phyloP scores from a whole-genome alignment of 2,329 filamentous ascomycete genomes.

The Hypocreales sp. region DNA sequence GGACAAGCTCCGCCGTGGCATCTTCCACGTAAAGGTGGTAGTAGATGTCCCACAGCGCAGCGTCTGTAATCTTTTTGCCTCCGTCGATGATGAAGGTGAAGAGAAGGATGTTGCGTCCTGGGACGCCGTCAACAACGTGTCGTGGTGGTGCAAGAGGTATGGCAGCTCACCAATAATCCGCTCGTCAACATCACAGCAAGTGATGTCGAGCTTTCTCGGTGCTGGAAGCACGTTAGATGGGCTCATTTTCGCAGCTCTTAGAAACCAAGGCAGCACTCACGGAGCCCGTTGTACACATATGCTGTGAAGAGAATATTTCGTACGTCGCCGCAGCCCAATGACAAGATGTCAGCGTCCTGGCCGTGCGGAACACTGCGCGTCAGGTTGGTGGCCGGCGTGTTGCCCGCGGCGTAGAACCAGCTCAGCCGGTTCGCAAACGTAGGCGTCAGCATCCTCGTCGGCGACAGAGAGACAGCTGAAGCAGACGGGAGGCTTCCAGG shows the following conservation, averaged over 20 bases:
- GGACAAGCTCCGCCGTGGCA: slow-evolving; percentile 18
- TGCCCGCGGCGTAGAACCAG: slow-evolving; percentile 33
- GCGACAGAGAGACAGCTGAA: too few relatives aligned
- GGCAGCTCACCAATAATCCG: slow-evolving; percentile 32
- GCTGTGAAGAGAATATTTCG: slow-evolving; percentile 40
- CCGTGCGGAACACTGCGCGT: slow-evolving; percentile 31
- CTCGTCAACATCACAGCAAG: slow-evolving; percentile 37
- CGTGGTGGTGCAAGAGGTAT: too few relatives aligned
- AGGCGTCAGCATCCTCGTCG: slow-evolving; percentile 26
- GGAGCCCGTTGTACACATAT: slow-evolving; percentile 23
- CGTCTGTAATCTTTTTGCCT: slow-evolving; percentile 7
- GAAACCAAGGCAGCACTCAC: slow-evolving; percentile 10
- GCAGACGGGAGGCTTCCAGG: too few relatives aligned
- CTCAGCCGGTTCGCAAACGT: slow-evolving; percentile 13
- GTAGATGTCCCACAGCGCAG: slow-evolving; percentile 36
- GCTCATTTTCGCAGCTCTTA: background rate
- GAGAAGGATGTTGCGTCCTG: slow-evolving; percentile 39
- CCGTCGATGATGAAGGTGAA: slow-evolving; percentile 34
- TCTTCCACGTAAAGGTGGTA: slow-evolving; percentile 33
- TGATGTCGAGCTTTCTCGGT: slow-evolving; percentile 32
- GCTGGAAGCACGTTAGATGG: slow-evolving; percentile 13
- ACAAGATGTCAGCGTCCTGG: slow-evolving; percentile 31
- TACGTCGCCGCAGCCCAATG: slow-evolving; percentile 40
- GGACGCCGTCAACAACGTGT: too few relatives aligned
- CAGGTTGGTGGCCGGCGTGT: slow-evolving; percentile 35